Base-by-base conservation (phyloP, 768 basidiomycete species). In the Rhizopogon sp. region DNA sequence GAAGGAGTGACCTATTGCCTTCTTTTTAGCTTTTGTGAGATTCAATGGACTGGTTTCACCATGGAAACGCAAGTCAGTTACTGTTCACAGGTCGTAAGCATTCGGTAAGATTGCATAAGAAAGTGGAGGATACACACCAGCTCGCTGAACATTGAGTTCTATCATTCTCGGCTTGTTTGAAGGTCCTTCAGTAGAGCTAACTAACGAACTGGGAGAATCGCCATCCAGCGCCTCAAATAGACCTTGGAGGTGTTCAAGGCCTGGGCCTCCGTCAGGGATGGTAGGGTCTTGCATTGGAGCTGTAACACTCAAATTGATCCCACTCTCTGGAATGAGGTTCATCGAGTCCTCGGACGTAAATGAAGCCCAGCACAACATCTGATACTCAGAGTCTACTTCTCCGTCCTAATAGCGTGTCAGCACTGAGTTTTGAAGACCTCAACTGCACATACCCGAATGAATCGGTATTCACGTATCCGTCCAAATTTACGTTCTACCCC, bases 401-500 rank as follows among this genome's bases (percentile, higher is more conserved):
- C 59, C 72, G 58, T 84, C 82, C 83, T 83, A 56, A 22, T 37
- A 25, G 1, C 3, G 7, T 2, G 59, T 28, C 3, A 44, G 22
- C 9, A 49, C 33, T 16, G 14, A 37, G 8, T 16, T 49, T 9
- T 43, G 16, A 45, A 31, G 33, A 39, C 16, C 22, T 16, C 28
- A n/a, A 29, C 5, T 25, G 20, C 20, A 35, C 52, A 31, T 22
- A 53, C 52, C 52, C 52, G 31, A 17, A 51, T 29, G 3, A 53
- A 53, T n/a, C 47, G 52, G 37, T 53, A 53, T 46, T 79, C 78
- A 28, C 72, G 64, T 35, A 84, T 61, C 8, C 71, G 66, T 13
- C 82, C 82, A 64, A 78, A 82, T 52, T 74, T 76, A 16, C 74
- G 73, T 68, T 88, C 85, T 29, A 87, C 60, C 7, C 75, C 78